These are phyloP conservation scores for Carex arenaria DNA, from an alignment of 202 grass and related monocot genomes.

Conservation along the genomic window DNA sequence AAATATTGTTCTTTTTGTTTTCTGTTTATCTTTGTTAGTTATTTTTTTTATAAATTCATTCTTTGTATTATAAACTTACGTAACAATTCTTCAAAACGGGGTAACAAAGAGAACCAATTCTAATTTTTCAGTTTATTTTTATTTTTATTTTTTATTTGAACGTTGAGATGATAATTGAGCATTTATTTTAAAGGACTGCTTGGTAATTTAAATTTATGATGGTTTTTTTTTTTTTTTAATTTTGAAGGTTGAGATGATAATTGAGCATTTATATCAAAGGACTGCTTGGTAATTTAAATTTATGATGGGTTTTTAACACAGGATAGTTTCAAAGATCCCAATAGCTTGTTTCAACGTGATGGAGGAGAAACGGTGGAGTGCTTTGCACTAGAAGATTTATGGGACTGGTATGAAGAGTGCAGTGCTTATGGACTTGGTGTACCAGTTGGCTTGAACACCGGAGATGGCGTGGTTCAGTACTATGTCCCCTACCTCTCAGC, in stretches of 20 bases:
- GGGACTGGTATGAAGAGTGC: slow-evolving; percentile 55
- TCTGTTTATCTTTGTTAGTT: neutral
- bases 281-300: slow-evolving; percentile 18
- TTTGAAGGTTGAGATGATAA: neutral
- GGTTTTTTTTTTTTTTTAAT: neutral
- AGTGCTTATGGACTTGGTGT: slow-evolving; percentile 58
- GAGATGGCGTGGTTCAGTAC: slow-evolving; percentile 38
- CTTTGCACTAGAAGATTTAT: slow-evolving; percentile 55
- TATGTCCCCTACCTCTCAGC: slow-evolving; percentile 69
- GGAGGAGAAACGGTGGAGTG: slow-evolving; percentile 35
- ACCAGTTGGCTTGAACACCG: slow-evolving; percentile 34
- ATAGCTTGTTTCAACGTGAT: slow-evolving; percentile 37
- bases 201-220: slow-evolving; percentile 12
- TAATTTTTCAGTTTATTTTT: too few relatives aligned
- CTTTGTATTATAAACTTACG: neutral
- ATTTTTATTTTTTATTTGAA: too few relatives aligned
- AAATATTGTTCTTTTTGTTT: neutral
- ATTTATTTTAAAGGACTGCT: neutral
- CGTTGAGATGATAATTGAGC: neutral
- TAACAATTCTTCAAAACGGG: too few relatives aligned
- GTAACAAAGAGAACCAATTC: too few relatives aligned
- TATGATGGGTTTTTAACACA: slow-evolving; percentile 18
- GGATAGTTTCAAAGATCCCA: slow-evolving; percentile 33
- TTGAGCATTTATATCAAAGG: neutral
- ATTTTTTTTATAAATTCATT: neutral